Evolutionary conservation across 1,284 basidiomycete species (phyloP).

Genomic region (Golubevia pallescens): DNA sequence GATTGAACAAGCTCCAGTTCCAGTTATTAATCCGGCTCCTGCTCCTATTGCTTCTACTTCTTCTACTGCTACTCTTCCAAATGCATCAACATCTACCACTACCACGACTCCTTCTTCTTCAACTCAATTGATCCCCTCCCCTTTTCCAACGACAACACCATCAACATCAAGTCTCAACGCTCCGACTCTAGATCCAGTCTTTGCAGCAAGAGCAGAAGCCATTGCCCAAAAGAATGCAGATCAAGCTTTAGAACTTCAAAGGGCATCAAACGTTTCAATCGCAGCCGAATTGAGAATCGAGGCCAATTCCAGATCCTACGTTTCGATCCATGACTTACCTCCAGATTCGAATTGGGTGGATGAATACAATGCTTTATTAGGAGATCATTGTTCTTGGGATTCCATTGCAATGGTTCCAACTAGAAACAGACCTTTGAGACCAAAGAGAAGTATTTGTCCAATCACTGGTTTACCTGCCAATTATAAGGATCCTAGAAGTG

Average conservation of each 20-base stretch:
- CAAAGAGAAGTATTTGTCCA: conserved; percentile 51
- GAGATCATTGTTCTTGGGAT: conserved; percentile 44
- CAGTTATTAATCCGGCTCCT: not conserved
- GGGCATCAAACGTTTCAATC: not conserved
- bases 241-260: not conserved
- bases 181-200: not conserved
- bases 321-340: conserved; percentile 31
- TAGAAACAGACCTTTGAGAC: conserved; percentile 50
- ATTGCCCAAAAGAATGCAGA: not conserved
- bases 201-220: not conserved
- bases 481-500: conserved; percentile 49
- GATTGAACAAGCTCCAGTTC: not conserved
- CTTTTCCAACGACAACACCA: too few relatives aligned
- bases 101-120: not conserved
- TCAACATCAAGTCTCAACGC: not conserved
- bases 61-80: not conserved
- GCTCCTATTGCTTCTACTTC: not conserved
- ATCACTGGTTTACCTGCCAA: conserved; percentile 54
- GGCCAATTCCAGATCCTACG: not conserved
- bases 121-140: not conserved
- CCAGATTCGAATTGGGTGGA: conserved; percentile 40
- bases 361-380: conserved; percentile 39
- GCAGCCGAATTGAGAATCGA: not conserved
- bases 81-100: not conserved
- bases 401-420: conserved; percentile 32